phyloP scores from a whole-genome alignment of 2,329 filamentous ascomycete genomes.

The Fusarium annulatum region DNA sequence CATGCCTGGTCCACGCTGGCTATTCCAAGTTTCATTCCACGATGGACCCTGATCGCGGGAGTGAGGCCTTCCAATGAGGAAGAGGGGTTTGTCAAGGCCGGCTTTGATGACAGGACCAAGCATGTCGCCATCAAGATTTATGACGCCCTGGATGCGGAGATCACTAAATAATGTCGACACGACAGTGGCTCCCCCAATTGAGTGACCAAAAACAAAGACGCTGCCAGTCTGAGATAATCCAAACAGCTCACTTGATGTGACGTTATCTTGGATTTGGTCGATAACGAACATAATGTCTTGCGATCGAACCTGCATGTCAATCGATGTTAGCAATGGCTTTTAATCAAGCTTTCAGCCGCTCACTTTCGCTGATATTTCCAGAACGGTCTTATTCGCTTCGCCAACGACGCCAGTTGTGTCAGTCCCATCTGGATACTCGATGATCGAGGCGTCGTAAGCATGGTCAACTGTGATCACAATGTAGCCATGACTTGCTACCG shows the following conservation, averaged over 20 bases:
- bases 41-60: not conserved
- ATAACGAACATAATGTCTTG: not conserved
- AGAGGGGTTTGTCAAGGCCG: not conserved
- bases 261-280: not conserved
- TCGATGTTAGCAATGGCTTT: not conserved
- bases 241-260: not conserved
- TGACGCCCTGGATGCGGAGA: not conserved
- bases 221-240: not conserved
- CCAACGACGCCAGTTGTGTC: not conserved
- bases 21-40: not conserved
- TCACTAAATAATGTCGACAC: not conserved
- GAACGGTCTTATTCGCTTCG: not conserved
- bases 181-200: not conserved
- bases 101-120: not conserved
- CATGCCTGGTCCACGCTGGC: not conserved
- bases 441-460: not conserved
- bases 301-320: not conserved
- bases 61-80: not conserved
- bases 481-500: not conserved
- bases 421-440: not conserved
- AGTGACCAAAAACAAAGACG: not conserved
- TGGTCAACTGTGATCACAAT: not conserved
- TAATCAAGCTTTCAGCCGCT: fast-evolving
- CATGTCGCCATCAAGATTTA: not conserved
- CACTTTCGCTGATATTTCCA: not conserved